Base-by-base conservation (phyloP, 2,329 filamentous ascomycete species). In the Exserohilum rostratum region DNA sequence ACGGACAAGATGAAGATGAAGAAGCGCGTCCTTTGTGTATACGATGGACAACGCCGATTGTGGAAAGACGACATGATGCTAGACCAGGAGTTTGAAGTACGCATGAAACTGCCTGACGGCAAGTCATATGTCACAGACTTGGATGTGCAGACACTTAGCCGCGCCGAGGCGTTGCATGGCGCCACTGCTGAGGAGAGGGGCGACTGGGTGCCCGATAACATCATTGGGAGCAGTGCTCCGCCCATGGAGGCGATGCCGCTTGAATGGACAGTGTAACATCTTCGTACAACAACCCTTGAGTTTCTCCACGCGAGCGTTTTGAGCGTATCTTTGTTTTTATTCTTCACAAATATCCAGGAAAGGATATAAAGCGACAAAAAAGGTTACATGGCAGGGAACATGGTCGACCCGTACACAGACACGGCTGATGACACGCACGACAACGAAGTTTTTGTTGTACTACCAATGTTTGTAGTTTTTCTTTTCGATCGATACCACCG, bases 31-130 rank as follows among this genome's bases (percentile, higher is more conserved):
- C 83, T 98, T 68, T 91, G 91, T 61, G 90, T 96, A 17, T 99
- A 96, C 69, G 92, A 98, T 70, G 95, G 95, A 0, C 84, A 84
- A 13, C 87, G 93, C 48, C 87, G 93, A 37, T 83, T 99, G 45
- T 95, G 90, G 85, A 98, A 98, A 80, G 95, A 99, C 72, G 95
- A 99, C 78, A 95, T 98, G 91, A 96, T 97, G 92, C 87, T 99
- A 45, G 91, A 93, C 65, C 92, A 90, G 13, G 92, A 96, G 67
- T 93, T 95, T 69, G 95, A 99, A 78, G 91, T 98, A 33, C 91
- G 93, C 70, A 83, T 96, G 75, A 87, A 87, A 75, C 83, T 97
- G 57, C 69, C 70, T 1, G 72, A 72, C 15, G 85, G 85, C 20
- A 89, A 91, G 70, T 85, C 85, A 69, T 98, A 96, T 72, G 88